Conservation (phyloP, 257 asterid species). For the Jacaranda copaia region DNA sequence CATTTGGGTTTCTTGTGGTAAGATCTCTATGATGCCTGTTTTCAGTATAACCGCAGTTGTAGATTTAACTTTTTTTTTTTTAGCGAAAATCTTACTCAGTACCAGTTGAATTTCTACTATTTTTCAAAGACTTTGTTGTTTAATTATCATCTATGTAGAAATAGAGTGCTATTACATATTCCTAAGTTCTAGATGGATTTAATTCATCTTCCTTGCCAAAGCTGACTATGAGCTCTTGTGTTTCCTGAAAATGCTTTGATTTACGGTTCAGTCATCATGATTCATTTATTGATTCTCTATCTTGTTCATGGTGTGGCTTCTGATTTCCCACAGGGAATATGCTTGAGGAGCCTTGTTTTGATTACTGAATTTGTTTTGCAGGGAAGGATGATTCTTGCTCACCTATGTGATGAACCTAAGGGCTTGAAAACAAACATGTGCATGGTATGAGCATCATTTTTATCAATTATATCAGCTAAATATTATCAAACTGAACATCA, state of each 20-base stretch:
- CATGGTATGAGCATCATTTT: constrained; percentile 64
- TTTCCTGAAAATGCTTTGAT: not conserved
- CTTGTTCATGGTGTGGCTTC: not conserved
- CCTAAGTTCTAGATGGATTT: not conserved
- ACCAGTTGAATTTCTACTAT: not conserved
- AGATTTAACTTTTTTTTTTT: no score
- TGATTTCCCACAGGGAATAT: not conserved
- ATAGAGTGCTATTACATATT: not conserved
- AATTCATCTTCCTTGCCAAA: constrained; percentile 18
- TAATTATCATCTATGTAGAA: constrained; percentile 4
- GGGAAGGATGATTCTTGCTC: constrained; percentile 97
- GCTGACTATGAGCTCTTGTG: not conserved
- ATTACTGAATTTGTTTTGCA: constrained; percentile 46
- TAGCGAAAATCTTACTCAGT: constrained; percentile 9
- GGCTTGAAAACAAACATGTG: constrained; percentile 97
- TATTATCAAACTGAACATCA: not conserved
- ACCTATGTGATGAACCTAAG: constrained; percentile 95
- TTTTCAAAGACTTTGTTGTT: not conserved
- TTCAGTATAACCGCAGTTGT: not conserved
- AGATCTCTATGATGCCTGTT: constrained; percentile 34
- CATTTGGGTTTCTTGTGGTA: constrained; percentile 95
- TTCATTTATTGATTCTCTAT: not conserved
- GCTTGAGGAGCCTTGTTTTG: constrained; percentile 16
- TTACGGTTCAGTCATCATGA: not conserved
- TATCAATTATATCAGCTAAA: not conserved